Evolutionary conservation across 805 yeast species (phyloP), one percentile per base, ranked within the genome.

Genomic region (Spathaspora sp.): DNA sequence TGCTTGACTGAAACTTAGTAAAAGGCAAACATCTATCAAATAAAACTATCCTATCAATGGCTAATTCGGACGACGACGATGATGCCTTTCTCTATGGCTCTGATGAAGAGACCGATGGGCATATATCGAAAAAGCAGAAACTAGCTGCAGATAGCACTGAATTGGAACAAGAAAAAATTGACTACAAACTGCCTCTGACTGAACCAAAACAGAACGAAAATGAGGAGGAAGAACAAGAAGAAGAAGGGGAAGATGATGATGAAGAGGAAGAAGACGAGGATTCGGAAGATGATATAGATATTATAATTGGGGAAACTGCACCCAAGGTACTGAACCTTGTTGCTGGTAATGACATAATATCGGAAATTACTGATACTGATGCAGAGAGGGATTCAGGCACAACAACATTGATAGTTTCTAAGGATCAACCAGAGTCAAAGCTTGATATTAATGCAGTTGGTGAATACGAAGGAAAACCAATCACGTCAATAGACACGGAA

Each of bases 401-500:
- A 18, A 68, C 78, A 38, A 64, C 81, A 9, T 63, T 69, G 2
- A 71, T 76, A 32, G 61, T 72, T 56, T 44, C 64, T 57, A 49
- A 70, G 54, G 72, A 58, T 29, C 66, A 60, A 47, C 68, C 68
- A 28, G 76, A 75, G 6, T 76, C 81, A 0, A 62, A 87, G 14
- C 58, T 73, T 17, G 91, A 89, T 59, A 77, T 90, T n/a, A 82
- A 87, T 59, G 80, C 80, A 42, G 83, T 87, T 17, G 96, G 90
- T 1, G 83, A 79, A 54, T 78, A 78, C 53, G 87, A 91, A 48
- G 97, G 96, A 2, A 78, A 82, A 58, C 96, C 96, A 3, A 74
- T 94, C 47, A 89, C 96, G 0, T 83, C 87, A 57, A 77, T 93
- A 11, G 86, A 88, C 54, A 77, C 93, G 10, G 93, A 87, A 54